Percentiles rank a stretch among this genome's conserved stretches.
Conservation (phyloP, 768 basidiomycete genomes). For the Trametes maxima region DNA sequence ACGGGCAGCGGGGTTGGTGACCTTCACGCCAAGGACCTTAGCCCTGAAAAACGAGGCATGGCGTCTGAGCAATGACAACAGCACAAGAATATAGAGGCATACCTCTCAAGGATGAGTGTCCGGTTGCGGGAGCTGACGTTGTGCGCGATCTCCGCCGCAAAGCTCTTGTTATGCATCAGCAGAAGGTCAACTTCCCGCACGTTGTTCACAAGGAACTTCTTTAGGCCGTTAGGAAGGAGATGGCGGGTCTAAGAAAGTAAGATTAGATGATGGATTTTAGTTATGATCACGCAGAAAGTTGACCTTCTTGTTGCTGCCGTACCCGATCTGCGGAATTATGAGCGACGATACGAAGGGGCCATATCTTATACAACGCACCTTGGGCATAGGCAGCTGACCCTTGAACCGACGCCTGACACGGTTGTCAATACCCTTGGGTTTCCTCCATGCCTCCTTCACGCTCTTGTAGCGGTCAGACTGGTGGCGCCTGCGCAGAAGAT, state of each 20-base stretch:
- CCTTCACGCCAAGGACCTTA: slow-evolving; percentile 86
- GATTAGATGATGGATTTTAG: not conserved
- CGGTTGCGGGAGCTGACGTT: slow-evolving; percentile 96
- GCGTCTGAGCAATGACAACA: not conserved
- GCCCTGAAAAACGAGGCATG: slow-evolving; percentile 50
- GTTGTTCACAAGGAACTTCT: slow-evolving; percentile 95
- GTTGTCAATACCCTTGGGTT: slow-evolving; percentile 99
- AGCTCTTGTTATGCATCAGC: slow-evolving; percentile 97
- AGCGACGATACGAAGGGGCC: not conserved
- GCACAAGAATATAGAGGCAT: slow-evolving; percentile 14
- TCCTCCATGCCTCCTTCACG: slow-evolving; percentile 99
- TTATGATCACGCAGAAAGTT: not conserved
- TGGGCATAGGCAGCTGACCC: slow-evolving; percentile 96
- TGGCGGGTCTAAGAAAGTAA: slow-evolving; percentile 73
- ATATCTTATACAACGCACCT: slow-evolving; percentile 52
- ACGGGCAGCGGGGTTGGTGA: slow-evolving; percentile 90
- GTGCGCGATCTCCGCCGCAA: slow-evolving; percentile 96
- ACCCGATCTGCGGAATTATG: slow-evolving; percentile 60
- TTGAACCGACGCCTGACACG: slow-evolving; percentile 94
- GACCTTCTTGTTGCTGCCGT: slow-evolving; percentile 87
- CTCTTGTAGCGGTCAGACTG: slow-evolving; percentile 97
- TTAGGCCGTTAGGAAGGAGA: slow-evolving; percentile 92
- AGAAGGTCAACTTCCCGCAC: slow-evolving; percentile 92
- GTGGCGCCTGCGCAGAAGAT: slow-evolving; percentile 69
- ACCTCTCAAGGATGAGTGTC: slow-evolving; percentile 87